phyloP scores from a whole-genome alignment of 1,284 basidiomycete genomes.

The Moniliella sp. region DNA sequence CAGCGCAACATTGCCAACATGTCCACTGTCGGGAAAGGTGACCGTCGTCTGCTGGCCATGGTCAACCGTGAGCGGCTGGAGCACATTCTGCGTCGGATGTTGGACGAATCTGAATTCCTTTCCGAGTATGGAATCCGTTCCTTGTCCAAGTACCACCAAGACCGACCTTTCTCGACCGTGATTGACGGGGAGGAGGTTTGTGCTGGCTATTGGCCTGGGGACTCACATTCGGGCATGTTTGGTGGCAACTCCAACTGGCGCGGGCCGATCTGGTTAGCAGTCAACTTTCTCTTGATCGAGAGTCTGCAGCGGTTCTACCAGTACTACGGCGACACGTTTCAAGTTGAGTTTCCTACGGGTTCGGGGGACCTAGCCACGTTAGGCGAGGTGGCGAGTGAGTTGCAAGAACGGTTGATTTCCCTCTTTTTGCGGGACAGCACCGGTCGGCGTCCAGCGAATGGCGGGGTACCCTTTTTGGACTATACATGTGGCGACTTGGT shows the following conservation, averaged over 20 bases:
- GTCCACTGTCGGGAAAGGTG: slow-evolving; percentile 39
- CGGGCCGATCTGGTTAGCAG: slow-evolving; percentile 63
- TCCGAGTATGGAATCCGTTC: slow-evolving; percentile 84
- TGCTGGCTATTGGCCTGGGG: slow-evolving; percentile 90
- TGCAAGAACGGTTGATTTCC: slow-evolving; percentile 87
- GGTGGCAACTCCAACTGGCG: slow-evolving; percentile 87
- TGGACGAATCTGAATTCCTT: slow-evolving; percentile 65
- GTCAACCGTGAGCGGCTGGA: slow-evolving; percentile 73
- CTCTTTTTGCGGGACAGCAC: slow-evolving; percentile 69
- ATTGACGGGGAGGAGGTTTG: slow-evolving; percentile 80
- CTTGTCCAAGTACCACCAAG: slow-evolving; percentile 58
- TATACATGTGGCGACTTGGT: slow-evolving; percentile 75
- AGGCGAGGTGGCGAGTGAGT: slow-evolving; percentile 73
- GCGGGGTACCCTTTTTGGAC: slow-evolving; percentile 45
- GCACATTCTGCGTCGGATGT: slow-evolving; percentile 76
- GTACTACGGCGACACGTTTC: slow-evolving; percentile 25
- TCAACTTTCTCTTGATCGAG: slow-evolving; percentile 71
- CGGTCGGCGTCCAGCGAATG: neutral
- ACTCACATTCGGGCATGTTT: slow-evolving; percentile 90
- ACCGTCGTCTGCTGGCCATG: slow-evolving; percentile 67
- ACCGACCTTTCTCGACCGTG: slow-evolving; percentile 78
- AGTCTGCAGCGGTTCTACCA: slow-evolving; percentile 75
- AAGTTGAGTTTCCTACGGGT: slow-evolving; percentile 78
- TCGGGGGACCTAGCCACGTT: slow-evolving; percentile 84
- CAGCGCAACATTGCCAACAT: slow-evolving; percentile 89